These are phyloP conservation scores for Verticillium longisporum DNA, from an alignment of 2,329 filamentous ascomycete genomes.

Conservation along the genomic window DNA sequence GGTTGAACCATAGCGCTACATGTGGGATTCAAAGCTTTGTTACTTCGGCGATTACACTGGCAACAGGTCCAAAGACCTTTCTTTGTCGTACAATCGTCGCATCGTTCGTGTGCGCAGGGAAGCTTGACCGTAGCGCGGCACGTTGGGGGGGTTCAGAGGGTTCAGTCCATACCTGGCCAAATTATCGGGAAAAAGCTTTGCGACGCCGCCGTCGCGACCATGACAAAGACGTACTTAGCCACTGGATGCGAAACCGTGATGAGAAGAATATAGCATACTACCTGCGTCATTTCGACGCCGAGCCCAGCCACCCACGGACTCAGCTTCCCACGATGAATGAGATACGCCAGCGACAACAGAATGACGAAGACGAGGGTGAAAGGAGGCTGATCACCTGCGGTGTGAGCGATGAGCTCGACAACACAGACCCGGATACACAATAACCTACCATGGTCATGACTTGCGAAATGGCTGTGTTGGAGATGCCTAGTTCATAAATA, in stretches of 20 bases:
- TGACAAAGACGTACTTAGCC: conserved; percentile 30
- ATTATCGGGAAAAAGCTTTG: conserved; percentile 30
- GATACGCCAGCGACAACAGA: conserved; percentile 14
- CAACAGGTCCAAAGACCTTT: too few species aligned
- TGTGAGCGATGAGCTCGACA: not conserved
- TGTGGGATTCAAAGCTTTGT: too few species aligned
- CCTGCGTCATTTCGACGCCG: conserved; percentile 23
- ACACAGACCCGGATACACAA: too few species aligned
- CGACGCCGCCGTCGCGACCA: conserved; percentile 28
- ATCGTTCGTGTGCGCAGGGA: too few species aligned
- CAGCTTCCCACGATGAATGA: conserved; percentile 14
- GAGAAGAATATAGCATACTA: conserved; percentile 30
- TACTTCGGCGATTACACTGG: too few species aligned
- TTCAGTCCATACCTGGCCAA: conserved; percentile 21
- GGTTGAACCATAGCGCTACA: too few species aligned
- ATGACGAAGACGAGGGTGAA: conserved; percentile 18
- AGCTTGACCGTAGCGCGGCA: too few species aligned
- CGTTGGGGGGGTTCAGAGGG: not conserved
- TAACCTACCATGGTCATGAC: conserved; percentile 18
- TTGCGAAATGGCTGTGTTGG: conserved; percentile 15
- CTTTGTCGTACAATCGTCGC: too few species aligned
- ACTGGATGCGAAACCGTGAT: conserved; percentile 25
- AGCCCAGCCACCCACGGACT: conserved; percentile 17
- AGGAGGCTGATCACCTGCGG: conserved; percentile 8
- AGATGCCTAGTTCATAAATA: conserved; percentile 5